A percentile compares a stretch with the other conserved stretches of the same genome.
phyloP scores from a whole-genome alignment of 257 asterid species.

The Forsythia viridissima region DNA sequence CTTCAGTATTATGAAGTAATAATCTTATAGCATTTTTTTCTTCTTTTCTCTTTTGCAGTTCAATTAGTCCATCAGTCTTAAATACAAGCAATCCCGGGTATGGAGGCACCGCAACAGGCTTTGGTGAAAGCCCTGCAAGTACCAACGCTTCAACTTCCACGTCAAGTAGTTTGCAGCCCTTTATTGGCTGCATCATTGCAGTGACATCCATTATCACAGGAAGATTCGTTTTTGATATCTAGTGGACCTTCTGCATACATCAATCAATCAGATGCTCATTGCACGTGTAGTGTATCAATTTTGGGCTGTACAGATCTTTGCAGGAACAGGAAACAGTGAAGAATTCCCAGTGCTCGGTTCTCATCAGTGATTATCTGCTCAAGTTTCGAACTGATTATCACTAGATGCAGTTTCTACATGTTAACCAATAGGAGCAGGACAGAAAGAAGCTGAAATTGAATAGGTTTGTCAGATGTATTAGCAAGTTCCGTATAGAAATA shows the following conservation, averaged over 20 bases:
- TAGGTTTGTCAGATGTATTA: conserved; percentile 4
- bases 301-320: conserved; percentile 11
- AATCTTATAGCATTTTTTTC: conserved; percentile 8
- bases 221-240: conserved; percentile 29
- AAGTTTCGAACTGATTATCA: not conserved
- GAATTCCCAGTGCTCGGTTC: conserved; percentile 13
- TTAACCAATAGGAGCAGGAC: not conserved
- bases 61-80: conserved; percentile 40
- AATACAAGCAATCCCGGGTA: conserved; percentile 50
- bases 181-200: conserved; percentile 40
- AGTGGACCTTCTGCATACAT: not conserved
- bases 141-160: conserved; percentile 31
- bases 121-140: conserved; percentile 47
- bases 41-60: conserved; percentile 37
- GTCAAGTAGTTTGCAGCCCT: conserved; percentile 42
- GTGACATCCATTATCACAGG: conserved; percentile 37
- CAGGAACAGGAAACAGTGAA: conserved; percentile 27
- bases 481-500: conserved; percentile 8
- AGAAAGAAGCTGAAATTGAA: conserved; percentile 15
- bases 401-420: conserved; percentile 1
- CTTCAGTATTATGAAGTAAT: not conserved
- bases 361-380: not conserved
- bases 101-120: conserved; percentile 49
- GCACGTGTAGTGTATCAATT: conserved; percentile 11
- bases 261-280: conserved; percentile 25